Percentiles rank a stretch among this genome's conserved stretches.
phyloP scores from a whole-genome alignment of 2,329 filamentous ascomycete species.

The Paracoccidioides lutzii region DNA sequence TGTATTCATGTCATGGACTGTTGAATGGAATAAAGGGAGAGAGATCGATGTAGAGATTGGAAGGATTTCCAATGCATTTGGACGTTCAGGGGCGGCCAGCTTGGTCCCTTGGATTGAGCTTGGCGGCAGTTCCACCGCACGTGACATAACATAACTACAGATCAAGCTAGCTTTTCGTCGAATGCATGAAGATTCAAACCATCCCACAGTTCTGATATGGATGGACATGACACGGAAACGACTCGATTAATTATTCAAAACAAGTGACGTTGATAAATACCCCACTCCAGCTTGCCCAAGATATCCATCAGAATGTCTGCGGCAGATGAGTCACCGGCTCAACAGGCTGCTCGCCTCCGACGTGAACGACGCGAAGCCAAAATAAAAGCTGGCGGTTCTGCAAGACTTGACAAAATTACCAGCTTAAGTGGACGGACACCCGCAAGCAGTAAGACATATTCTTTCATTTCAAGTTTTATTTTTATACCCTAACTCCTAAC shows the following conservation, averaged over 20 bases:
- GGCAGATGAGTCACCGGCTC: constrained; percentile 34
- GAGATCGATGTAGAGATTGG: too few relatives aligned
- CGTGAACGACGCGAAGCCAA: constrained; percentile 53
- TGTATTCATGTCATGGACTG: too few relatives aligned
- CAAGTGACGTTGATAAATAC: not conserved
- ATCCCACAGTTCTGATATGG: too few relatives aligned
- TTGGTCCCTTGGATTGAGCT: too few relatives aligned
- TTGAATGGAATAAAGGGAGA: too few relatives aligned
- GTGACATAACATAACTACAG: too few relatives aligned
- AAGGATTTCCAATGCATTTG: too few relatives aligned
- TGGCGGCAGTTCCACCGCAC: too few relatives aligned
- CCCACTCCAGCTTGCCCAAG: not conserved
- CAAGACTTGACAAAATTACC: constrained; percentile 50
- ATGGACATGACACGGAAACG: too few relatives aligned
- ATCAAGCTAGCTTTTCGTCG: too few relatives aligned
- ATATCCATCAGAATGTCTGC: constrained; percentile 19
- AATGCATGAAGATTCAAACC: too few relatives aligned
- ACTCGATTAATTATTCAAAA: not conserved
- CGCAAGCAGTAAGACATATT: constrained; percentile 13
- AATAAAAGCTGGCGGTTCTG: constrained; percentile 44
- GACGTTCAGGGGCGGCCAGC: too few relatives aligned
- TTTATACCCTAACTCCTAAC: not conserved
- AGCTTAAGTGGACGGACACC: constrained; percentile 42
- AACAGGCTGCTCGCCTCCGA: constrained; percentile 44
- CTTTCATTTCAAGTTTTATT: not conserved